Base-by-base conservation (phyloP, 1,139 yeast species). In the Nadsonia commutata region DNA sequence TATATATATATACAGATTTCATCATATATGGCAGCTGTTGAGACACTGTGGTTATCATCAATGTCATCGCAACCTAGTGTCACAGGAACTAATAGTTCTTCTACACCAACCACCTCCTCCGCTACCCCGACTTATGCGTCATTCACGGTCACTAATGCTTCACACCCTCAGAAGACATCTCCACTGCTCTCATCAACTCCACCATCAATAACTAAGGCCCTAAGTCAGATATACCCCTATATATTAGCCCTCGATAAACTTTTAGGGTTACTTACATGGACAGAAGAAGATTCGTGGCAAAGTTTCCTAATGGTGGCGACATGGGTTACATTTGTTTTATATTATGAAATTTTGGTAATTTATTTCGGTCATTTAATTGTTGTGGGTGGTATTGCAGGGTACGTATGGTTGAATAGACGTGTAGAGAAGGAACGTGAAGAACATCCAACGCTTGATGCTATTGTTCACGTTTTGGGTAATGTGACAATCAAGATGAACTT, bases 381-480 rank as follows among this genome's bases (percentile, higher is more conserved):
- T 9, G 94, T 85, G 23, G 78, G 78, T 0, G 58, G 78, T 5
- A 66, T 85, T 18, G 76, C 82, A 36, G 66, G 78, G 20, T 82
- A 82, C 57, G 80, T 88, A 2, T 65, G 53, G 66, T 67, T 53
- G 41, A 59, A 66, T 45, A 65, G 65, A 37, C 45, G 48, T 36
- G 53, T 58, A 8, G 55, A 49, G 37, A 58, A 58, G 43, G 79
- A 78, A 49, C 76, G 84, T 43, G 71, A 68, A 36, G 66, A 68
- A 41, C 77, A 78, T 50, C 94, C 96, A 3, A 83, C 95, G 0
- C 66, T 90, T 49, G 97, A 90, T 58, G 93, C 85, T 49, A 83
- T 86, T 43, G 80, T 88, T n/a, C 85, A 78, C 49, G 74, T 83
- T 8, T 71, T 90, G 56, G 77, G 90, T 3, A 72, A 80, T 36